A percentile compares a stretch with the other conserved stretches of the same genome.
Evolutionary conservation across 2,329 filamentous ascomycete species (phyloP).

Genomic region (Biscogniauxia sp.): DNA sequence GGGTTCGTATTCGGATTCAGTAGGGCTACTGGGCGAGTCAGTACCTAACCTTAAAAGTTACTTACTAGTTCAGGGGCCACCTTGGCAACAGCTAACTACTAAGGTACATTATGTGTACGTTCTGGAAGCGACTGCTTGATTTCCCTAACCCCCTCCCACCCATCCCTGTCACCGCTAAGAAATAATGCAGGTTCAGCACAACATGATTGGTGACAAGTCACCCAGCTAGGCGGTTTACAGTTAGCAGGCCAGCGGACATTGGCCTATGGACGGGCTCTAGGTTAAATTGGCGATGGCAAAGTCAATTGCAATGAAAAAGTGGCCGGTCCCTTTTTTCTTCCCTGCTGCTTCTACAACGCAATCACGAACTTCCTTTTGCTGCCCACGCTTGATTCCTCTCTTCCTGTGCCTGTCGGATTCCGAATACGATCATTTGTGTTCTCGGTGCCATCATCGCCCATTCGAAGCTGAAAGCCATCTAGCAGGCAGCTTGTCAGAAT

Average conservation of each 20-base stretch:
- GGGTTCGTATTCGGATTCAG: constrained; percentile 25
- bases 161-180: constrained; percentile 16
- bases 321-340: neutral
- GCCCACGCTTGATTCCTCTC: neutral
- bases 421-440: neutral
- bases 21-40: too few relatives aligned
- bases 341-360: neutral
- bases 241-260: constrained; percentile 15
- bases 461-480: too few relatives aligned
- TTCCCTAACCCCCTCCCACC: too few relatives aligned
- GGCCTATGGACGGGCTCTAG: constrained; percentile 6
- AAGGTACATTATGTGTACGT: too few relatives aligned
- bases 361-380: neutral
- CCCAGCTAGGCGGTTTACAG: constrained; percentile 9
- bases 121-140: neutral
- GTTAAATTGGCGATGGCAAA: constrained; percentile 18
- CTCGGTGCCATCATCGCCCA: too few relatives aligned
- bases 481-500: too few relatives aligned
- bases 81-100: neutral
- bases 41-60: too few relatives aligned
- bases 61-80: neutral
- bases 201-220: constrained; percentile 10
- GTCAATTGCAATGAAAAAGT: constrained; percentile 2
- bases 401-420: neutral
- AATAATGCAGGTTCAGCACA: constrained; percentile 16